A percentile compares a stretch with the other conserved stretches of the same genome.
Evolutionary conservation across 73 alveolate genomes (phyloP).

Genomic region (Blepharisma japonicum): DNA sequence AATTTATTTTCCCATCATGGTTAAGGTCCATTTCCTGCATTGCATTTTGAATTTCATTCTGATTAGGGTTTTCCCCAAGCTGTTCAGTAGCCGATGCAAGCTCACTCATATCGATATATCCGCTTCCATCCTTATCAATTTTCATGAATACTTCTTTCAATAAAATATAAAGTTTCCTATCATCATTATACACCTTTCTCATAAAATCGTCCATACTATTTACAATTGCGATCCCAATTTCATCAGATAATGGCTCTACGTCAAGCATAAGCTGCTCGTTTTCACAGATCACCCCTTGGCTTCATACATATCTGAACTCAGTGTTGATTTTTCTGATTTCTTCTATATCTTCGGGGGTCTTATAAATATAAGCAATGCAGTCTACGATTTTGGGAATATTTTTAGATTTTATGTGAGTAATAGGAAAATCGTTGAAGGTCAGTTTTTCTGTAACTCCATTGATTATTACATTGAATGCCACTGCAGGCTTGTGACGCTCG

Average conservation of each 20-base stretch:
- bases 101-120: constrained; percentile 57
- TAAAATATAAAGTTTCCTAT: constrained; percentile 50
- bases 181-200: constrained; percentile 53
- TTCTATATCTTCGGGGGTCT: neutral
- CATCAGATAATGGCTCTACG: neutral
- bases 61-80: constrained; percentile 56
- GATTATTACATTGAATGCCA: too few relatives aligned
- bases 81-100: constrained; percentile 46
- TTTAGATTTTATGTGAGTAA: neutral
- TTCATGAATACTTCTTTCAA: constrained; percentile 48
- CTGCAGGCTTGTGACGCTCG: too few relatives aligned
- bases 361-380: neutral
- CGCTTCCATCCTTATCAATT: constrained; percentile 59
- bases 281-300: neutral
- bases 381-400: constrained; percentile 1
- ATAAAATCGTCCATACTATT: constrained; percentile 46
- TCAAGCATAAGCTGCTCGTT: too few relatives aligned
- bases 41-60: constrained; percentile 61
- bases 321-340: neutral
- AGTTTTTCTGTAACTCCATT: too few relatives aligned
- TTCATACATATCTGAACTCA: neutral
- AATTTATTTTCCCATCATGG: constrained; percentile 57
- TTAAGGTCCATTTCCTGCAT: constrained; percentile 62
- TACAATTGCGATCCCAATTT: neutral
- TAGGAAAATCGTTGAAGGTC: too few relatives aligned